phyloP scores from a whole-genome alignment of 2,329 filamentous ascomycete species.

The Neobulgaria alba region DNA sequence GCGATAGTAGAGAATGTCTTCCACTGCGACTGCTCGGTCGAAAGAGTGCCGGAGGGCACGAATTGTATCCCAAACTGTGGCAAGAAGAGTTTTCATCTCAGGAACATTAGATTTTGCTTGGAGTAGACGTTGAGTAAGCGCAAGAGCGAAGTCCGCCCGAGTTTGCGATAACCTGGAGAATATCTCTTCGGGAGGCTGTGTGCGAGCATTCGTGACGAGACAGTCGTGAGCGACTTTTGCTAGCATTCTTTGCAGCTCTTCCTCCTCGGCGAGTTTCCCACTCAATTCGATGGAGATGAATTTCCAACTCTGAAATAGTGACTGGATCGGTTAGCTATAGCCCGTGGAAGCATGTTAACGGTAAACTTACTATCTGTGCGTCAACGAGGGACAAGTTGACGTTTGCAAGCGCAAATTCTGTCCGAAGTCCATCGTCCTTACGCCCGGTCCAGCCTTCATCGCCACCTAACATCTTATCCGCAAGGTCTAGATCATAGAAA shows the following conservation, averaged over 20 bases:
- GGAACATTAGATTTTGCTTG: conserved; percentile 40
- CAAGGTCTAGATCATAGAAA: conserved; percentile 75
- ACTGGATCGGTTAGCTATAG: conserved; percentile 37
- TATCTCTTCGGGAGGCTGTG: conserved; percentile 67
- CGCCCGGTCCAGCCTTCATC: conserved; percentile 70
- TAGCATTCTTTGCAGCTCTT: conserved; percentile 20
- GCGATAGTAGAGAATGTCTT: conserved; percentile 66
- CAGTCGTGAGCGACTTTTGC: conserved; percentile 69
- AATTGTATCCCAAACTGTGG: conserved; percentile 52
- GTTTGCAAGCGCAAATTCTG: conserved; percentile 81
- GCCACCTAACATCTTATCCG: conserved; percentile 65
- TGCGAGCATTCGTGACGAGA: conserved; percentile 65
- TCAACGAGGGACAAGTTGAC: conserved; percentile 86
- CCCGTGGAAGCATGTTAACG: neutral
- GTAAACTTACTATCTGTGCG: conserved; percentile 67
- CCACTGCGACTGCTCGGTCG: conserved; percentile 46
- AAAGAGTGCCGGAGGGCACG: conserved; percentile 46
- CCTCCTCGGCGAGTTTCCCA: conserved; percentile 34
- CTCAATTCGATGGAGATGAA: conserved; percentile 78
- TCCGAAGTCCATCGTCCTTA: conserved; percentile 63
- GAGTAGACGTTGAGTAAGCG: conserved; percentile 72
- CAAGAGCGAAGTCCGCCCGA: conserved; percentile 72
- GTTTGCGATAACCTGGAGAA: conserved; percentile 70
- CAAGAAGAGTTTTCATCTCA: conserved; percentile 46
- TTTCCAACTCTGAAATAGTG: conserved; percentile 83